Evolutionary conservation across 768 basidiomycete species (phyloP).

Genomic region (Pleurotus pulmonarius): DNA sequence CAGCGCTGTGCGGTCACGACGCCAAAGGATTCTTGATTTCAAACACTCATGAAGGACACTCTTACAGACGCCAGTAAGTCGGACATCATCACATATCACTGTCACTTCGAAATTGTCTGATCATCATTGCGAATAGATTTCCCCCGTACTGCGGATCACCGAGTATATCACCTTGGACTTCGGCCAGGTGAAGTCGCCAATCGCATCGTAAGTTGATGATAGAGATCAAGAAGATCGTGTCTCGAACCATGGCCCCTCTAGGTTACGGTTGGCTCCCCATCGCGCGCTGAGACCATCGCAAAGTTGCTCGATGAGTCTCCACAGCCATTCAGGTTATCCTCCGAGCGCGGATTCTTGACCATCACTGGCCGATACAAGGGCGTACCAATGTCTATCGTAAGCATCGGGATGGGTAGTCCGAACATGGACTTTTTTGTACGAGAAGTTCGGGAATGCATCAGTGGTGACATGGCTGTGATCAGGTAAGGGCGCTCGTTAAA

Average conservation of each 20-base stretch:
- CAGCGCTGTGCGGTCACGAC: neutral
- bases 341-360: slow-evolving; percentile 75
- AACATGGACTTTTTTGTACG: slow-evolving; percentile 87
- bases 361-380: slow-evolving; percentile 65
- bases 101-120: neutral
- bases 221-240: neutral
- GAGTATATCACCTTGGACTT: slow-evolving; percentile 79
- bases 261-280: slow-evolving; percentile 74
- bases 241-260: slow-evolving; percentile 20
- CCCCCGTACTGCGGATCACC: slow-evolving; percentile 66
- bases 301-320: slow-evolving; percentile 56
- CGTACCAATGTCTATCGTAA: slow-evolving; percentile 65
- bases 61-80: slow-evolving; percentile 66
- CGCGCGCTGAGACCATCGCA: slow-evolving; percentile 62
- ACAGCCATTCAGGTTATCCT: slow-evolving; percentile 56
- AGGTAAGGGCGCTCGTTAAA: slow-evolving; percentile 29
- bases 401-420: slow-evolving; percentile 80
- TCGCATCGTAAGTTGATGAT: slow-evolving; percentile 52
- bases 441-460: slow-evolving; percentile 71
- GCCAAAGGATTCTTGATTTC: neutral
- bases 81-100: slow-evolving; percentile 1
- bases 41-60: slow-evolving; percentile 50
- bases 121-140: slow-evolving; percentile 50
- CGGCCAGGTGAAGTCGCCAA: slow-evolving; percentile 77
- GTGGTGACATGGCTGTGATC: slow-evolving; percentile 53